Base-by-base conservation (phyloP, 768 basidiomycete genomes). In the Mycena filopes region DNA sequence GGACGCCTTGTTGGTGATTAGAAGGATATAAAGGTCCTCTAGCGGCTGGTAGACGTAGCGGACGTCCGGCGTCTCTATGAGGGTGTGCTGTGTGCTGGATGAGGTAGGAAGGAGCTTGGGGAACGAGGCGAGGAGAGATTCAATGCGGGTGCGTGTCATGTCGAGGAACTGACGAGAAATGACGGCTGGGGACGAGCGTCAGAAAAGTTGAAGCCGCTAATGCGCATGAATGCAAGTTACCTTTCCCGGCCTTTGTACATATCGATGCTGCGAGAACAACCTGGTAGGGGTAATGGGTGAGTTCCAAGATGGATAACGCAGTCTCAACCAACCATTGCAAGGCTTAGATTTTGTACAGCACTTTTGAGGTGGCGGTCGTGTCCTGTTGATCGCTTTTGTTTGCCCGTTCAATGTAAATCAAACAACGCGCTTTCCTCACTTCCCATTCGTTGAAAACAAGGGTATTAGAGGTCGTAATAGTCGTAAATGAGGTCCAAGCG, bases 1-100 rank as follows among this genome's bases (percentile, higher is more conserved):
- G n/a, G 94, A 95, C 10, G 95, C 94, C 78, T 98, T 98, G 82
- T 98, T 99, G 58, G 97, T 99, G 79, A 99, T 96, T 68, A 99
- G 86, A 70, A 99, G 85, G 65, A 99, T 97, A 79, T 98, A 99
- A 26, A 99, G 88, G 76, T 98, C 95, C 77, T 98, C 96, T 48
- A 98, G 86, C 0, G 96, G 95, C 73, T 98, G 96, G 78, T 97
- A 98, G 66, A 98, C 96, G 75, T 95, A 98, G 71, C 96, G 92
- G 54, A 97, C 96, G 78, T 99, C 95, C 41, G 92, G 79, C 0
- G 95, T 98, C 83, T 94, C 96, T 71, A 97, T 92, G n/a, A 95
- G 94, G 4, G 96, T 98, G 76, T 98, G 96, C 78, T 98, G 96
- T 26, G 91, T 94, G 73, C 94, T 94, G 56, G 93, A 87, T 4